Base-by-base conservation (phyloP, 345 rosid genomes). In the Capsella bursapastoris region DNA sequence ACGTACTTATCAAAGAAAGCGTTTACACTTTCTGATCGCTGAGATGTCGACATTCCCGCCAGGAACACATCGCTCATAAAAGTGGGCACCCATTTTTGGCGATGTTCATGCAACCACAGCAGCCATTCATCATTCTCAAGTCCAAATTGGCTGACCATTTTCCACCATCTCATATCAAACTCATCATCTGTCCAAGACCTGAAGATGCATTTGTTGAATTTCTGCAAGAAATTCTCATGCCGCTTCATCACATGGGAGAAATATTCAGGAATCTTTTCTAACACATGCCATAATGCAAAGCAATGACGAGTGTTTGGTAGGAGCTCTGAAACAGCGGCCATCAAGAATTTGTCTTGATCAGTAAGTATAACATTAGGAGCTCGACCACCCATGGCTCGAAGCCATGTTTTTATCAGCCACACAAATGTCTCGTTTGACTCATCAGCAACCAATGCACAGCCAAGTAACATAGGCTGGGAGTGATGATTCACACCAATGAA, bases 111-210 rank as follows among this genome's bases (percentile, higher is more conserved):
- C 74, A 88, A 52, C 57, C 85, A 83, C 5, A 69, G 82, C 71
- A 86, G 65, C 87, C 88, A 83, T 57, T 82, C 84, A 78, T 88
- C 83, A 56, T 67, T 78, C 62, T 82, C 79, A 15, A 88, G 89
- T 64, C 82, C 90, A 79, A 84, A 88, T 25, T 70, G 82, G 73
- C 82, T 78, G 41, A 88, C 73, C 81, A 88, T 81, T 85, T 86
- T 86, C 86, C 79, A 83, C 93, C 93, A 88, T 50, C 89, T 84
- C 83, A 79, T 78, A 67, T 70, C 80, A 62, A 88, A 86, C 56
- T 83, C 81, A 22, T 81, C 87, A 29, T 79, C 75, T 8, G 84
- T 81, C 93, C 93, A 88, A 6, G 93, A 88, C 22, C 81, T 86
- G 70, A 85, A 86, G 72, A 88, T 73, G 80, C 93, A 88, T 67